Base-by-base conservation (phyloP, 257 asterid species). In the Solanum etuberosum region DNA sequence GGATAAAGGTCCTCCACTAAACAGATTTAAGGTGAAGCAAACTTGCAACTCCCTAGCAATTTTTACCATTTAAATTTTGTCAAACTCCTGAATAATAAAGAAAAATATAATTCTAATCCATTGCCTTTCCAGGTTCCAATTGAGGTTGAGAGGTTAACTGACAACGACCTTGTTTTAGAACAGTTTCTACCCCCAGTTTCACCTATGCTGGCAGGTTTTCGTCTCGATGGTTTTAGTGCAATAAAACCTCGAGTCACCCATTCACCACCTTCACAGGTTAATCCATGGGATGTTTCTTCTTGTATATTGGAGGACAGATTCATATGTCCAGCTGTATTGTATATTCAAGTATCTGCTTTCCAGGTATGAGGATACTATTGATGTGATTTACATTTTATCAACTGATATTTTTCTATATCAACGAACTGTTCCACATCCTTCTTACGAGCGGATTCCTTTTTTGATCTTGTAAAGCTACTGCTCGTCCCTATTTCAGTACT, bases 201-300 rank as follows among this genome's bases (percentile, higher is more conserved):
- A 84, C 99, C 98, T 85, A 91, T 90, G 92, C 88, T 96, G 91
- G 96, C 98, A 84, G 99, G 99, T 81, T 97, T 97, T 91, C 99
- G 98, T 63, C 90, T 97, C 86, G 99, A 97, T 88, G 98, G 97
- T 89, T 93, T 97, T 90, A 92, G 93, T 90, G 96, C 96, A 34
- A 94, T 97, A 90, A 97, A 93, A 92, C 95, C 91, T 88, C 92
- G 98, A 65, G 93, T 93, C 68, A 91, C 90, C 88, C 99, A 95
- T 91, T 95, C 99, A 70, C 99, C 98, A 73, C 87, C 93, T 34
- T 16, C 93, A 67, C 93, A 90, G 83, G 86, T 85, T 83, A 92
- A 91, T 86, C 46, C 89, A 68, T 89, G 88, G 90, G 92, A 88
- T 61, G 88, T 59, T 23, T 86, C 86, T 37, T 86, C 90, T 43